Evolutionary conservation across 768 basidiomycete genomes (phyloP).

Genomic region (Dictyophora rubrovolvata): DNA sequence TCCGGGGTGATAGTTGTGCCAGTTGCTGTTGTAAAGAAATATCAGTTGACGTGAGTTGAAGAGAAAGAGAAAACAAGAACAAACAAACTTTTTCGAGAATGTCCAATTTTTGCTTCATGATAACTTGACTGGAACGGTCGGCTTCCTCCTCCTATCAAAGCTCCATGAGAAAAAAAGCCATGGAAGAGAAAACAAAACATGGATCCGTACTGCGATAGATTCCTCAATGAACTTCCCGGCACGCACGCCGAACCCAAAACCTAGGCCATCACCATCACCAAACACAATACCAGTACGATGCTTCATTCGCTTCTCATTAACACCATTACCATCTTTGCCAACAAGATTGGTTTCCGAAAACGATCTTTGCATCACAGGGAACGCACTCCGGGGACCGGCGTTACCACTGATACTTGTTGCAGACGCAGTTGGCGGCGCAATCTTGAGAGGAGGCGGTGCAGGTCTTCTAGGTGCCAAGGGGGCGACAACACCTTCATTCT

Average conservation of each 20-base stretch:
- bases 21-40: conserved; percentile 34
- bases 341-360: background rate
- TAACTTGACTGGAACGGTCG: conserved; percentile 59
- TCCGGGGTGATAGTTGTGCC: conserved; percentile 55
- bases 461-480: background rate
- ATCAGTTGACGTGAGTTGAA: conserved; percentile 17
- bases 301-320: background rate
- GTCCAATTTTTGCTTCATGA: conserved; percentile 67
- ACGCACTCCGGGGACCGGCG: background rate
- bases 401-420: background rate
- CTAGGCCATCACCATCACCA: background rate
- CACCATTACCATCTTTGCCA: background rate
- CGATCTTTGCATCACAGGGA: background rate
- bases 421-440: background rate
- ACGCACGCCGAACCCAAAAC: background rate
- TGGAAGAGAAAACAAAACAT: conserved; percentile 21
- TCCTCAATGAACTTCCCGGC: conserved; percentile 23
- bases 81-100: conserved; percentile 59
- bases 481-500: background rate
- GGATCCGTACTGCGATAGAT: conserved; percentile 24
- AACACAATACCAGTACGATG: conserved; percentile 7
- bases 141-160: conserved; percentile 50
- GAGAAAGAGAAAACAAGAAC: conserved; percentile 7
- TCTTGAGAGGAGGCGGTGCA: conserved; percentile 4
- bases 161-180: background rate